Evolutionary conservation across 1,284 basidiomycete genomes (phyloP).

Genomic region (Malassezia nana): DNA sequence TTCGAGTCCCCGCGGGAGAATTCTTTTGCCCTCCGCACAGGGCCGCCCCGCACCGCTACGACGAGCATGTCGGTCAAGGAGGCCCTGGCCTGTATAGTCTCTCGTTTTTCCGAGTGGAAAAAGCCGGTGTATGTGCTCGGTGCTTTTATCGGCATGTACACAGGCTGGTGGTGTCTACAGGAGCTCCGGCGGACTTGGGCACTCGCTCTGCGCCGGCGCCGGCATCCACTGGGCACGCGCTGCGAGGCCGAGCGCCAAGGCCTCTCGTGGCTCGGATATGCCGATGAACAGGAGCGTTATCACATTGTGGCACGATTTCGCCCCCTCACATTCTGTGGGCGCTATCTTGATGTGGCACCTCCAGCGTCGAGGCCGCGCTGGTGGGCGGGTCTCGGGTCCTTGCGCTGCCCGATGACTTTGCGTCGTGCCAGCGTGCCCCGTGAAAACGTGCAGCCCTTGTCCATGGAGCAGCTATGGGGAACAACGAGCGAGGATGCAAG

Average conservation of each 20-base stretch:
- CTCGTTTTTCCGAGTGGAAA: not conserved
- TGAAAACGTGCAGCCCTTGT: slow-evolving; percentile 19
- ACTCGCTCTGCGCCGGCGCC: slow-evolving; percentile 20
- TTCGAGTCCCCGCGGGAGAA: slow-evolving; percentile 23
- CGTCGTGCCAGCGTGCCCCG: slow-evolving; percentile 27
- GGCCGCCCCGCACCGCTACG: not conserved
- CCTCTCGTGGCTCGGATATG: slow-evolving; percentile 29
- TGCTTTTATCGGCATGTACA: not conserved
- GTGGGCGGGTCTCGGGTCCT: not conserved
- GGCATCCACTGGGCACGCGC: slow-evolving; percentile 20
- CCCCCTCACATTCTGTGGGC: slow-evolving; percentile 27
- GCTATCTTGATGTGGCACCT: slow-evolving; percentile 48
- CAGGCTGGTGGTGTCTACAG: slow-evolving; percentile 26
- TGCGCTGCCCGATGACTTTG: not conserved
- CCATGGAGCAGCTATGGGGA: slow-evolving; percentile 22
- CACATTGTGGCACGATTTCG: slow-evolving; percentile 48
- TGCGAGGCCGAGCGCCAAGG: not conserved
- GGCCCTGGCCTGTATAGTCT: not conserved
- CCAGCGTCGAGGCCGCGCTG: too few relatives aligned
- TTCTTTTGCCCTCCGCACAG: slow-evolving; percentile 3
- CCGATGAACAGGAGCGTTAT: slow-evolving; percentile 42
- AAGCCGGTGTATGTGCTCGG: not conserved
- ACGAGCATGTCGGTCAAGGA: not conserved
- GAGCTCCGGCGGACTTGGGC: slow-evolving; percentile 23
- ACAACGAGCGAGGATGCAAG: not conserved